phyloP scores from a whole-genome alignment of 257 asterid genomes.

The Solanum megistacrolobum region DNA sequence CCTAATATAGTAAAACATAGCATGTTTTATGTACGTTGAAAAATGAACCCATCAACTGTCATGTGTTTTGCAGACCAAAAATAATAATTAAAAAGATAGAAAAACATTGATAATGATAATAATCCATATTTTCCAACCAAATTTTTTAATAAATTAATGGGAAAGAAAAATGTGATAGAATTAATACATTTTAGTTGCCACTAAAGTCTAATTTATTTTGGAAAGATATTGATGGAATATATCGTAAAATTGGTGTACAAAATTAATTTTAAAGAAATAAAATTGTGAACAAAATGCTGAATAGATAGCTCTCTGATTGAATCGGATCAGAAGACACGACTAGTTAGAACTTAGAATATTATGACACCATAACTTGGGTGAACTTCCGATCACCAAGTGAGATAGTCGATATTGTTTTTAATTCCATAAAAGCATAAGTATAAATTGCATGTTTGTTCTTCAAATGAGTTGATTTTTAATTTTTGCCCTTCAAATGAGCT shows the following conservation, averaged over 20 bases:
- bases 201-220: background rate
- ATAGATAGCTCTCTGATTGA: background rate
- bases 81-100: background rate
- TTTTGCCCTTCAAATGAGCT: too few relatives aligned
- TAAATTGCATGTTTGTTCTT: background rate
- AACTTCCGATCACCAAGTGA: background rate
- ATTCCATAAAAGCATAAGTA: background rate
- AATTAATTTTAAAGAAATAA: background rate
- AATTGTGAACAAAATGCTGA: background rate
- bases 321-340: background rate
- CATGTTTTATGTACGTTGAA: background rate
- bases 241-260: background rate
- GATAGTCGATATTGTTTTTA: background rate
- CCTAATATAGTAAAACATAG: background rate
- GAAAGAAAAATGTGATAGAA: background rate
- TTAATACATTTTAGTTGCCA: background rate
- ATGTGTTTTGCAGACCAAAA: background rate
- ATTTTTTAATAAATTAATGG: background rate
- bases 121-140: background rate
- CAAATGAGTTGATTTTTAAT: too few relatives aligned
- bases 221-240: background rate
- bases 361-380: background rate
- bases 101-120: background rate
- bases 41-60: background rate
- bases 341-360: background rate